phyloP scores from a whole-genome alignment of 2,329 filamentous ascomycete species.

The Hypoxylon sp. region DNA sequence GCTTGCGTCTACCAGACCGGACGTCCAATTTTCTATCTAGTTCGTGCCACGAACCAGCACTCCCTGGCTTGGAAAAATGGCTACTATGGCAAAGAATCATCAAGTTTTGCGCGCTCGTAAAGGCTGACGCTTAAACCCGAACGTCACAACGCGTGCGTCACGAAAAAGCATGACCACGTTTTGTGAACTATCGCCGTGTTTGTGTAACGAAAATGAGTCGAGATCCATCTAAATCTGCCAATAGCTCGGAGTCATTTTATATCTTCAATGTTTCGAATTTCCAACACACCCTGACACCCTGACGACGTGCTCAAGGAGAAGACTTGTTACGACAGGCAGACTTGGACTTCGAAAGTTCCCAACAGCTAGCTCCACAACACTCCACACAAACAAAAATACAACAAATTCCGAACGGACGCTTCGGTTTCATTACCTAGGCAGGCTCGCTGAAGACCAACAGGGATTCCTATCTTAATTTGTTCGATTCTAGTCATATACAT shows the following conservation, averaged over 20 bases:
- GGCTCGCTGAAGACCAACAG: constrained; percentile 36
- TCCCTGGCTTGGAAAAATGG: constrained; percentile 24
- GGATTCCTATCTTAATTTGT: constrained; percentile 35
- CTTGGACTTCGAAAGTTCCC: constrained; percentile 24
- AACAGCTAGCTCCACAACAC: constrained; percentile 43
- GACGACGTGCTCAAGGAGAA: constrained; percentile 5
- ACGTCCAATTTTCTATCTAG: constrained; percentile 27
- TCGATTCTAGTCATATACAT: constrained; percentile 23
- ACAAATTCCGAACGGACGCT: constrained; percentile 36
- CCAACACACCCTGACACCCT: constrained; percentile 9
- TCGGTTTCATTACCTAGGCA: constrained; percentile 39
- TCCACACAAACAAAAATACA: constrained; percentile 36
- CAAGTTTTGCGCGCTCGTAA: constrained; percentile 23
- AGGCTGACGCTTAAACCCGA: constrained; percentile 31
- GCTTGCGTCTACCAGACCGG: constrained; percentile 31
- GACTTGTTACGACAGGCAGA: constrained; percentile 21
- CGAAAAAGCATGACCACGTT: constrained; percentile 16
- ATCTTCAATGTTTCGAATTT: constrained; percentile 17
- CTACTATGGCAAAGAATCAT: constrained; percentile 14
- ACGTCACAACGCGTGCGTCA: constrained; percentile 28
- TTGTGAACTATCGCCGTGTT: constrained; percentile 20
- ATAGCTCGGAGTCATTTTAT: constrained; percentile 1
- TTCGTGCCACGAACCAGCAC: constrained; percentile 30
- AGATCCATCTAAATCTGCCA: constrained; percentile 7
- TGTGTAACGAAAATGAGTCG: constrained; percentile 27